Evolutionary conservation across 805 yeast genomes (phyloP).

Genomic region (Metschnikowia henanensis): DNA sequence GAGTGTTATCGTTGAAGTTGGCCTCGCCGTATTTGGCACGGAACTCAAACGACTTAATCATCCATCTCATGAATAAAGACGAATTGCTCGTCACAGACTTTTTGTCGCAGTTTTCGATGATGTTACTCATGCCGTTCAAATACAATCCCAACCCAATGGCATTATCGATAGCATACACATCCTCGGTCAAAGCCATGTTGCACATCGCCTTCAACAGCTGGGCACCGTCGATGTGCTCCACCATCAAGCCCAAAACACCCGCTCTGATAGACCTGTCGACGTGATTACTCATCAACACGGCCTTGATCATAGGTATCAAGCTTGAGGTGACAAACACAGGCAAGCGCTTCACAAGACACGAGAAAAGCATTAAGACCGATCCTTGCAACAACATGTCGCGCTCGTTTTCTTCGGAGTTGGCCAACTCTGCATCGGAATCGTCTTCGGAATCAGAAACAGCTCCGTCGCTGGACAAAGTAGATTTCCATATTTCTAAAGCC

Average conservation of each 20-base stretch:
- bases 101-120: slow-evolving; percentile 68
- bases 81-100: slow-evolving; percentile 75
- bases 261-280: slow-evolving; percentile 63
- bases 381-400: slow-evolving; percentile 54
- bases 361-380: slow-evolving; percentile 67
- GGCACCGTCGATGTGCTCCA: slow-evolving; percentile 66
- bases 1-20: slow-evolving; percentile 65
- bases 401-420: slow-evolving; percentile 13
- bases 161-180: slow-evolving; percentile 33
- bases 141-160: slow-evolving; percentile 59
- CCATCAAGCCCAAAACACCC: slow-evolving; percentile 59
- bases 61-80: slow-evolving; percentile 62
- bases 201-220: slow-evolving; percentile 62
- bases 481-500: slow-evolving; percentile 57
- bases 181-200: slow-evolving; percentile 54
- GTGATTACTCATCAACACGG: slow-evolving; percentile 54
- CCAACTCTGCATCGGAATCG: slow-evolving; percentile 24
- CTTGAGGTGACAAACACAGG: slow-evolving; percentile 82
- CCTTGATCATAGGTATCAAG: slow-evolving; percentile 58
- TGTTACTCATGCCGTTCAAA: slow-evolving; percentile 62
- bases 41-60: slow-evolving; percentile 71
- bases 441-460: slow-evolving; percentile 1
- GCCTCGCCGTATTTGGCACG: slow-evolving; percentile 48
- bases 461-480: slow-evolving; percentile 19
- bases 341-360: slow-evolving; percentile 75